Evolutionary conservation across 2,329 filamentous ascomycete genomes (phyloP), one percentile per base, ranked within the genome.

Genomic region (Arthrobotrys sphaeroides): DNA sequence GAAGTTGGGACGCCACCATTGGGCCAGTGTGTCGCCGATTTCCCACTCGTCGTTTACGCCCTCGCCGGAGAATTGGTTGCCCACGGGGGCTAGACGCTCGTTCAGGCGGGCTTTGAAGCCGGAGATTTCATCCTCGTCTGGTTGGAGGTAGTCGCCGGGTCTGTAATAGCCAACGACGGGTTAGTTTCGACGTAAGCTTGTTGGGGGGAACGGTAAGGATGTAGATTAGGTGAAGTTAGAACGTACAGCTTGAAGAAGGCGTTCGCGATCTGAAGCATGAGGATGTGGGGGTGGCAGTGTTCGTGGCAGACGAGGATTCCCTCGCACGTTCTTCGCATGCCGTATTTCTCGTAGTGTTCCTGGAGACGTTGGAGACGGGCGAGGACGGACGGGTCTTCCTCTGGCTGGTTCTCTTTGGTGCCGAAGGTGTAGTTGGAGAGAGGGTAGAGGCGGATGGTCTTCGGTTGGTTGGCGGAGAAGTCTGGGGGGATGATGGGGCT

Each of bases 201-300:
- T n/a, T n/a, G n/a, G n/a, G n/a, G n/a, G n/a, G n/a, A n/a, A n/a
- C n/a, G n/a, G n/a, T n/a, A n/a, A n/a, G n/a, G n/a, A n/a, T n/a
- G n/a, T n/a, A n/a, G n/a, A n/a, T n/a, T n/a, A n/a, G n/a, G n/a
- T n/a, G n/a, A n/a, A n/a, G 40, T 36, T 20, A n/a, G 24, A 51
- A 81, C 85, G 13, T 84, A 90, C 83, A 99, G 88, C 85, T 99
- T 99, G 86, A 99, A 99, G 85, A 99, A 99, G 22, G 95, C 94
- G 83, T 99, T 99, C 62, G 95, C 95, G 81, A 99, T 99, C 86
- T 99, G 95, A 77, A 99, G 87, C 95, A 99, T 98, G 79, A 99
- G 86, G 78, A 99, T 96, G 83, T 99, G 95, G 12, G 95, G 95
- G 83, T 98, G 95, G 84, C 97, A 98, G 86, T 98, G 94, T 84